A percentile compares a stretch with the other conserved stretches of the same genome.
These are phyloP conservation scores for Phytomonas sp. DNA, from an alignment of 208 protist genomes.

Conservation along the genomic window DNA sequence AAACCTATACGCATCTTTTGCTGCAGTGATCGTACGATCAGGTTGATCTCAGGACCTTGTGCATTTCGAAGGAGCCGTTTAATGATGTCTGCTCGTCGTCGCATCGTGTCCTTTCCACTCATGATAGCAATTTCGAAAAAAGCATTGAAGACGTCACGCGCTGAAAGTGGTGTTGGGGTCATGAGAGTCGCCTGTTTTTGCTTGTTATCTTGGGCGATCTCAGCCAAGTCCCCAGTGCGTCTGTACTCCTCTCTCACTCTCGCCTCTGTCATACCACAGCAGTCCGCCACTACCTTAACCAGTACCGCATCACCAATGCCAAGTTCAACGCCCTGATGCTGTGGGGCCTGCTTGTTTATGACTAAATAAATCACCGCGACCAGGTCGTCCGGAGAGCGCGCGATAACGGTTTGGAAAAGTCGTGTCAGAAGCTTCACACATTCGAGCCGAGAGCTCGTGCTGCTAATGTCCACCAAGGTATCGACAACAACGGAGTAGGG, in stretches of 20 bases:
- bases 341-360: slow-evolving; percentile 94
- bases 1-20: slow-evolving; percentile 97
- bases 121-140: slow-evolving; percentile 90
- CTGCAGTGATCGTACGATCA: slow-evolving; percentile 94
- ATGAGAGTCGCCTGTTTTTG: slow-evolving; percentile 87
- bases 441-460: slow-evolving; percentile 75
- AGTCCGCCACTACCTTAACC: slow-evolving; percentile 92
- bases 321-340: slow-evolving; percentile 95
- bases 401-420: slow-evolving; percentile 82
- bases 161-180: slow-evolving; percentile 86
- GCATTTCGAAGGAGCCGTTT: slow-evolving; percentile 89
- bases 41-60: slow-evolving; percentile 89
- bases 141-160: slow-evolving; percentile 81
- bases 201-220: slow-evolving; percentile 89
- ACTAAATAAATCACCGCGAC: slow-evolving; percentile 89
- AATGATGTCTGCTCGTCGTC: slow-evolving; percentile 91
- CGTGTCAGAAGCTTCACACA: slow-evolving; percentile 82
- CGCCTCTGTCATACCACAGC: slow-evolving; percentile 88
- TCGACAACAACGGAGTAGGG: slow-evolving; percentile 75
- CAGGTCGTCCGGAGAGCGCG: slow-evolving; percentile 81
- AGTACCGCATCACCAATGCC: slow-evolving; percentile 96
- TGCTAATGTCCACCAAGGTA: slow-evolving; percentile 77
- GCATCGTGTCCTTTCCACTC: slow-evolving; percentile 82
- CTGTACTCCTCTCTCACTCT: slow-evolving; percentile 83
- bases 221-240: slow-evolving; percentile 92